Base-by-base conservation (phyloP, 257 asterid genomes). In the Osmanthus fragrans region DNA sequence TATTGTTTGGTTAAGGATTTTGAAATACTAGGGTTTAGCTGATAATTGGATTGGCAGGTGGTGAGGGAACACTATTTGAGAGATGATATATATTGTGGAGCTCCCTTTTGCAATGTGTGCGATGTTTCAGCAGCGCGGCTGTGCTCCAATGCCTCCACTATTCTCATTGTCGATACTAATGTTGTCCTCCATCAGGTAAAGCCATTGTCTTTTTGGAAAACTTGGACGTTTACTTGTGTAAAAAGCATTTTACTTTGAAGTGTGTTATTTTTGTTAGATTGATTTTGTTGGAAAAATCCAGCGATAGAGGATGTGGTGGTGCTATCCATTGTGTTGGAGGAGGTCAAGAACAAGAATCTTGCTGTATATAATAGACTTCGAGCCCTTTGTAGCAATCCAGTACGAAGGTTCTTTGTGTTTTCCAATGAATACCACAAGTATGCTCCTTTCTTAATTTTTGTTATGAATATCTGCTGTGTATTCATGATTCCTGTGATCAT, bases 401-500 rank as follows among this genome's bases (percentile, higher is more conserved):
- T 84, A 5, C 84, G 99, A 85, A 85, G 88, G 70, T 96, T 93
- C 88, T 96, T 88, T 56, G 97, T 96, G 68, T 96, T 96, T 67
- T 92, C 97, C 12, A 96, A 96, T 82, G 97, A 96, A 78, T 67
- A 96, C 83, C 99, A 96, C 89, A 96, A 87, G 99, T 94, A 88
- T 60, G 90, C 32, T 70, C 84, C 65, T 47, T 16, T 82, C 80
- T 54, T 25, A 25, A 63, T 66, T 70, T 42, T 72, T 9, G 23
- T 67, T 67, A 25, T 49, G 85, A 73, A 25, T 39, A 60, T 66
- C 6, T 3, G 69, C 2, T 63, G 18, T 63, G 9, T 63, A 63
- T 25, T 25, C 29, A 63, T 27, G 65, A 56, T 56, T n/a, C 12
- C n/a, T 56, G 27, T 56, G 16, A 63, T 58, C 3, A 23, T 30